A percentile compares a stretch with the other conserved stretches of the same genome.
Conservation (phyloP, 495 filamentous ascomycete genomes). For the Xylaria bambusicola region DNA sequence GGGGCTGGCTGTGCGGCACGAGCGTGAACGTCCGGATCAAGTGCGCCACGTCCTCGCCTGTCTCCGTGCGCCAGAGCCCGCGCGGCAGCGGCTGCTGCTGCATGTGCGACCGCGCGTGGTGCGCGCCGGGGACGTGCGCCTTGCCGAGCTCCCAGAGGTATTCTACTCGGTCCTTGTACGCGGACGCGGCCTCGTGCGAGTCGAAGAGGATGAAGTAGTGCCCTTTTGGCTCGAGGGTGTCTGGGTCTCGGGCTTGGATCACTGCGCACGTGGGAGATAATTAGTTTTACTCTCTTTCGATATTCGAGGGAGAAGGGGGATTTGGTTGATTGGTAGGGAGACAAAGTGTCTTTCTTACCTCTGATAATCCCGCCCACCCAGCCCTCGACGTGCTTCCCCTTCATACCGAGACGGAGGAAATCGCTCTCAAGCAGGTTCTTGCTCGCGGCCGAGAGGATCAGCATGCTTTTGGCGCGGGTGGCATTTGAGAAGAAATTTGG, state of each 20-base stretch:
- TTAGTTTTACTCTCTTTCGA: conserved; percentile 8
- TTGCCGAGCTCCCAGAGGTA: conserved; percentile 48
- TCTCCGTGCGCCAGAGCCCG: conserved; percentile 24
- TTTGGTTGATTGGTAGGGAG: too few species aligned
- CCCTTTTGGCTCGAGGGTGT: conserved; percentile 53
- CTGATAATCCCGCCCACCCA: conserved; percentile 60
- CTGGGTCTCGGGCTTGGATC: conserved; percentile 55
- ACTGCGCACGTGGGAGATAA: conserved; percentile 26
- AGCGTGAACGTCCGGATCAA: conserved; percentile 54
- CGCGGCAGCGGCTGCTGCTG: conserved; percentile 18
- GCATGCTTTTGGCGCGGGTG: conserved; percentile 36
- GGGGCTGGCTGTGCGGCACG: conserved; percentile 41
- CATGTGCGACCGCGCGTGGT: conserved; percentile 12
- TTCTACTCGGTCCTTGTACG: conserved; percentile 53
- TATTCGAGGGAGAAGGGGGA: too few species aligned
- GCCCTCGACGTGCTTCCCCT: conserved; percentile 61
- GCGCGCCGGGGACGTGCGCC: conserved; percentile 31
- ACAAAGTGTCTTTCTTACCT: conserved; percentile 19
- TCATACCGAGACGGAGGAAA: conserved; percentile 61
- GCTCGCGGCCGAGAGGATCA: conserved; percentile 54
- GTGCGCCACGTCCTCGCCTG: conserved; percentile 49
- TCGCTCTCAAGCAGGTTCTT: conserved; percentile 60
- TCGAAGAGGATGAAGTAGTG: conserved; percentile 67
- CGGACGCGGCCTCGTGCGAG: conserved; percentile 50
- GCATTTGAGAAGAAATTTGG: conserved; percentile 12